Base-by-base conservation (phyloP, 176 grass and related monocot genomes). In the Poa annua region DNA sequence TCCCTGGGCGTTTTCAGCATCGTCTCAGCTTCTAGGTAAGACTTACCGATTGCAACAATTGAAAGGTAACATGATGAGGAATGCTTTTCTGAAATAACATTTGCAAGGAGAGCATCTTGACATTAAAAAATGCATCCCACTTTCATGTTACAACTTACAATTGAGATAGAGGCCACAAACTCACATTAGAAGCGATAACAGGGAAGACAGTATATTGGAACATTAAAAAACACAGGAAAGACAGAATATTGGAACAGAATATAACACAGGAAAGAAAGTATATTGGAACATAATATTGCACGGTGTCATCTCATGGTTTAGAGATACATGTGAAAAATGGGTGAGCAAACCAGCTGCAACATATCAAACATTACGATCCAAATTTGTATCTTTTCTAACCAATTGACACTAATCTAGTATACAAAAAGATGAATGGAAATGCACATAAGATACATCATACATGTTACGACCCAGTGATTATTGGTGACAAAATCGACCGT, bases 401-500 rank as follows among this genome's bases (percentile, higher is more conserved):
- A 17, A 79, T 73, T 81, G 17, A 19, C n/a, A 13, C 63, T 86
- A 80, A 19, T 10, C 71, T 47, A 71, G 71, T 71, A 39, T 55
- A 82, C 51, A 74, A 63, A 66, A 78, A 76, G 65, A 88, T 60
- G 45, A 32, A 60, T 12, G 20, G 26, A 59, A 32, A 74, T 49
- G 72, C 47, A 75, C 49, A 59, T 24, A 68, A 48, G 17, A 72
- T 33, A 82, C 20, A 57, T 20, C 26, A 42, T 59, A 83, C 55
- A 63, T 82, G 55, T 66, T 21, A 74, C 45, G 33, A 36, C 20
- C 15, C 32, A 83, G n/a, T 0, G 34, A 60, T 50, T 32, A n/a
- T 79, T 74, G 1, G 78, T 36, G 15, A 25, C 52, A 72, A 25
- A 66, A 73, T 74, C 0, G 7, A 68, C 47, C 13, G 54, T 22